Evolutionary conservation across 129 eudicot genomes (phyloP).

Genomic region (Escallonia herrerae): DNA sequence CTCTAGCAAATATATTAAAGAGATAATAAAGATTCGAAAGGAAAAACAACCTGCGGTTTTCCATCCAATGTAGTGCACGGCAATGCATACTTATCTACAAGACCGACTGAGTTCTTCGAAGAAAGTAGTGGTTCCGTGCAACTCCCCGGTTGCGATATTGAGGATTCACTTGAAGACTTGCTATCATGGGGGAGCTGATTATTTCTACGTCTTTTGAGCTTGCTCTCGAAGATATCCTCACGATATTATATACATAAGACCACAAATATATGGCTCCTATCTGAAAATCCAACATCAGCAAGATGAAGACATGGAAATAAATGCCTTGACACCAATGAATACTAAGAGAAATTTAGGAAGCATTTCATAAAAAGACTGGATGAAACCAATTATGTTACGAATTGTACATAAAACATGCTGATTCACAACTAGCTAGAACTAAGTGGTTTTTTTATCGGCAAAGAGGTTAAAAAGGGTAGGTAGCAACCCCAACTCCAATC

Average conservation of each 20-base stretch:
- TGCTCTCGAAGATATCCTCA: constrained; percentile 46
- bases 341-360: too few species aligned
- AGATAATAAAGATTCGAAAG: not conserved
- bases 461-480: too few species aligned
- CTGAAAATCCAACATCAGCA: constrained; percentile 34
- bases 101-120: constrained; percentile 15
- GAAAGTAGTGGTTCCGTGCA: constrained; percentile 34
- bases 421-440: too few species aligned
- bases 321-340: constrained; percentile 68
- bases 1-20: not conserved
- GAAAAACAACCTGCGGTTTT: constrained; percentile 25
- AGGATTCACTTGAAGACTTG: constrained; percentile 13
- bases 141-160: constrained; percentile 7
- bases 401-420: too few species aligned
- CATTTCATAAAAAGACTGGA: too few species aligned
- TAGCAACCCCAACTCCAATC: too few species aligned
- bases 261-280: constrained; percentile 69
- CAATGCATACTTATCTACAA: constrained; percentile 7
- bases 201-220: constrained; percentile 22
- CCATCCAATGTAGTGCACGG: constrained; percentile 21
- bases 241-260: constrained; percentile 74
- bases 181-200: constrained; percentile 4
- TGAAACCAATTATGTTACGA: too few species aligned
- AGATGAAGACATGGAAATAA: not conserved
- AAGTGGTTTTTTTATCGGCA: too few species aligned